These are phyloP conservation scores for Scedosporium boydii DNA, from an alignment of 2,329 filamentous ascomycete genomes.

Conservation along the genomic window DNA sequence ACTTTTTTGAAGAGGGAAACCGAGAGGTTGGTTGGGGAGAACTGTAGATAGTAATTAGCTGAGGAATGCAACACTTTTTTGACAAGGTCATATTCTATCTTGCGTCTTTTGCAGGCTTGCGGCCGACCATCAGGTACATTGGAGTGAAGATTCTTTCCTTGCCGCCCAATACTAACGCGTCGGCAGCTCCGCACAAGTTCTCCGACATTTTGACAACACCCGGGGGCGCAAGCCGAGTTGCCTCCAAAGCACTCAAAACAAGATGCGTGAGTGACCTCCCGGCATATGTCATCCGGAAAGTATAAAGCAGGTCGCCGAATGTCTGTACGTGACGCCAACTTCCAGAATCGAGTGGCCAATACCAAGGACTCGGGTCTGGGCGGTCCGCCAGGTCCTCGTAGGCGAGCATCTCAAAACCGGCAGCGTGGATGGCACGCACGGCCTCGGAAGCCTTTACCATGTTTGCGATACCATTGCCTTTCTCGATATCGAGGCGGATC, in stretches of 20 bases:
- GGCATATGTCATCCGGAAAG: conserved; percentile 80
- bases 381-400: conserved; percentile 80
- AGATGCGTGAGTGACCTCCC: conserved; percentile 68
- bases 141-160: conserved; percentile 91
- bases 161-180: conserved; percentile 79
- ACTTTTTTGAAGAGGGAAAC: too few relatives aligned
- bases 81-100: too few relatives aligned
- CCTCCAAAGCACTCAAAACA: conserved; percentile 69
- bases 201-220: conserved; percentile 92
- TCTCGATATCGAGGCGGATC: conserved; percentile 90
- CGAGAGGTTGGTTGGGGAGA: too few relatives aligned
- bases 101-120: conserved; percentile 52
- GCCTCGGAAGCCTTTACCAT: conserved; percentile 86
- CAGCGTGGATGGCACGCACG: conserved; percentile 71
- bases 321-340: conserved; percentile 75
- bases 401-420: conserved; percentile 75
- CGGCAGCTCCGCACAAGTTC: conserved; percentile 70
- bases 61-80: too few relatives aligned
- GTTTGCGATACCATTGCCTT: conserved; percentile 93
- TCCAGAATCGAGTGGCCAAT: conserved; percentile 74
- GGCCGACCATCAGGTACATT: conserved; percentile 94
- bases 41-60: too few relatives aligned
- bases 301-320: conserved; percentile 68
- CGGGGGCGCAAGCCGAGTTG: conserved; percentile 60
- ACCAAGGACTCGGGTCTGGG: conserved; percentile 75